Base-by-base conservation (phyloP, 768 basidiomycete species). In the Tylopilus sp. region DNA sequence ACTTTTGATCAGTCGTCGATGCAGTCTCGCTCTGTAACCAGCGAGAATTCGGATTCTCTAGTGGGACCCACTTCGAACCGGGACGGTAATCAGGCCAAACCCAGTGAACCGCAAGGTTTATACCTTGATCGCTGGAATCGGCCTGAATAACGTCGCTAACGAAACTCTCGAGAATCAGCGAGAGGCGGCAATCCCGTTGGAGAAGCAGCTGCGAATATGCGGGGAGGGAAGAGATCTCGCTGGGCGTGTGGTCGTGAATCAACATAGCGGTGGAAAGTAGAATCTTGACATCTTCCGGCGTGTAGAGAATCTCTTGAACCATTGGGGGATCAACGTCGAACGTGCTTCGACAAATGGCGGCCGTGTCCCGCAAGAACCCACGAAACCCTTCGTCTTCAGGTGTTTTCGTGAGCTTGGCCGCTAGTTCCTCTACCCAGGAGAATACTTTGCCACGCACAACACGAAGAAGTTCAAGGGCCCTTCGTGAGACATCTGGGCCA, bases 401-500 rank as follows among this genome's bases (percentile, higher is more conserved):
- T n/a, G 55, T 40, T 3, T 22, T 12, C n/a, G 63, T 55, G 19
- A 71, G 55, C 28, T 65, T 69, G 1, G 28, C 19, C 1, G 57
- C 53, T 7, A 78, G 52, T 17, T 77, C 58, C 1, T 45, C 34
- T 47, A 76, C 67, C 76, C 78, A 80, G 4, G 54, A 45, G 31
- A 71, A 67, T 2, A 67, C 54, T 17, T 67, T 66, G 9, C 42
- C 13, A 19, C 78, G 71, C 28, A 70, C 63, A 14, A 48, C 53
- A 3, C 63, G 67, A 30, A 78, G 66, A 10, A 77, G 61, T 5
- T 2, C 21, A 37, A 65, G 60, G 12, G 58, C 63, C 1, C 51
- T 45, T 14, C 36, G 6, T 17, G 64, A 53, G 29, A 74, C 36
- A 8, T 21, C 37, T 4, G 34, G 17, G 29, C 48, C 19, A 9